Evolutionary conservation across 2,329 filamentous ascomycete genomes (phyloP), one percentile per base, ranked within the genome.

Genomic region (Sporothrix schenckii): DNA sequence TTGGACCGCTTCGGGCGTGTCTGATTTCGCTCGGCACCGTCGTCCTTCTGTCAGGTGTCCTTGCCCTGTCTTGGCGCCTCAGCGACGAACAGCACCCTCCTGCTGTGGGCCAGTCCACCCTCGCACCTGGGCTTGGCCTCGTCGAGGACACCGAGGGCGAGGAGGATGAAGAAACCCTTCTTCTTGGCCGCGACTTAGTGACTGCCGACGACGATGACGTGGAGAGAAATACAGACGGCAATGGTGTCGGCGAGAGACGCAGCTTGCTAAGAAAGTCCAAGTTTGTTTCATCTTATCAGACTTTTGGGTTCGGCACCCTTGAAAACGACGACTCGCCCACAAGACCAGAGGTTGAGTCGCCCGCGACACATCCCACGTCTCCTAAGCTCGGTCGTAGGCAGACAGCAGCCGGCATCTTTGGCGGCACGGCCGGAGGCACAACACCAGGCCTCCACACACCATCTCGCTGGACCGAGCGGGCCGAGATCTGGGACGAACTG

Each of bases 41-140:
- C 44, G 91, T 99, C 68, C 84, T 99, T 21, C 86, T 99, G 0
- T 88, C 89, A 0, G 95, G 95, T 56, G 95, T 99, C 1, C 84
- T 98, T 19, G 93, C 93, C 53, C 84, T 99, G 3, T 97, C 94
- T 47, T 98, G 95, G 94, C 90, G 95, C 72, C 86, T 99, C 70
- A 92, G 92, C 78, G 92, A 94, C 76, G 90, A 91, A 74, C 89
- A 90, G 75, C 87, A 85, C 74, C 85, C 83, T 53, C 88, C 86
- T 2, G 85, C 81, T 44, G 85, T 86, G 61, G 84, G 86, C 1
- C 86, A 89, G 77, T 92, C 91, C 0, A 88, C 89, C 0, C 85
- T 97, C 24, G 88, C 92, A 0, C 93, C 94, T 1, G 93, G 93
- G 5, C 86, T 97, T 71, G 93, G 92, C 41, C 86, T 96, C 27